Evolutionary conservation across 1,284 basidiomycete genomes (phyloP).

Genomic region (Boletus smithii): DNA sequence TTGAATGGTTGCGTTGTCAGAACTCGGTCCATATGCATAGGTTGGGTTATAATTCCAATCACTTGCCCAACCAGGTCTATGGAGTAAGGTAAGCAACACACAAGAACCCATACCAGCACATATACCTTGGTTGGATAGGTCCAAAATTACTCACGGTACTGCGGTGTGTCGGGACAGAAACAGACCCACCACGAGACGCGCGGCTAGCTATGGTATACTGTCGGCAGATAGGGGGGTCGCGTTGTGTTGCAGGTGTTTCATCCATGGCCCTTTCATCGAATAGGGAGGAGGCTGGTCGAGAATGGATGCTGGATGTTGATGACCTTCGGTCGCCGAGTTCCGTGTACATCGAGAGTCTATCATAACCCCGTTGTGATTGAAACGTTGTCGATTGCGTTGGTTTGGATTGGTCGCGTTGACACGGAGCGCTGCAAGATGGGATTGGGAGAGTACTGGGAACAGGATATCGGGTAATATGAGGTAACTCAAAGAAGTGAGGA

Average conservation of each 20-base stretch:
- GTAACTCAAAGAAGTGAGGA: conserved; percentile 29
- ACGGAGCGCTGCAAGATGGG: conserved; percentile 3
- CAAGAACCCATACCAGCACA: not conserved
- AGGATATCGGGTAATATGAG: conserved; percentile 30
- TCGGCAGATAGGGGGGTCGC: not conserved
- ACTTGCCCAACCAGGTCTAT: too few species aligned
- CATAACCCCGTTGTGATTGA: conserved; percentile 14
- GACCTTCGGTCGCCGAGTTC: conserved; percentile 10
- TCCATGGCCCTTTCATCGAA: conserved; percentile 8
- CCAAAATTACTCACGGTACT: not conserved
- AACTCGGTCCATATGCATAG: conserved; percentile 8
- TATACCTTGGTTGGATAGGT: conserved; percentile 14
- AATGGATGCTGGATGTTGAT: conserved; percentile 10
- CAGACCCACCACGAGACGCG: conserved; percentile 1
- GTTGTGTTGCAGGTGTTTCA: conserved; percentile 6
- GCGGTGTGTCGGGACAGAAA: conserved; percentile 7
- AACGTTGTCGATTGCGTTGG: conserved; percentile 7
- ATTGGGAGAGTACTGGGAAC: conserved; percentile 25
- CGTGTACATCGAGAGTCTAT: conserved; percentile 8
- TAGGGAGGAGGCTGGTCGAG: conserved; percentile 14
- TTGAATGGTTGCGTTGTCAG: conserved; percentile 4
- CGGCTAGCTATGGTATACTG: not conserved
- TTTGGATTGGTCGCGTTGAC: conserved; percentile 8
- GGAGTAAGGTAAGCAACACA: conserved; percentile 6
- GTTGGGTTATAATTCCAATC: conserved; percentile 20